Conservation (phyloP, 192 early-diverging fungal species). For the Coemansia reversa region DNA sequence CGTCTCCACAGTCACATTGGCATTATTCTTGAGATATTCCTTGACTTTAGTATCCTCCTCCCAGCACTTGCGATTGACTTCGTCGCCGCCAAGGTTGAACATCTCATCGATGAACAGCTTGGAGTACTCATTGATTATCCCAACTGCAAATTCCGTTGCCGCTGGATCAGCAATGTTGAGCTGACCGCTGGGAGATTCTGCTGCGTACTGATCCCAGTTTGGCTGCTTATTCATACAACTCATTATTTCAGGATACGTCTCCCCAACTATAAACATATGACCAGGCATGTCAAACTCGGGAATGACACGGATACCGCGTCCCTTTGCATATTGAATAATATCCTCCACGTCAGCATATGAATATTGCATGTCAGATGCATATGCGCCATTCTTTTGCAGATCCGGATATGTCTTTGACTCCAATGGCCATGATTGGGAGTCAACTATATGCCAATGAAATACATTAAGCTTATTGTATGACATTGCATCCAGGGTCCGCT, state of each 20-base stretch:
- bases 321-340: slow-evolving; percentile 71
- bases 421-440: slow-evolving; percentile 72
- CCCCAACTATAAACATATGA: slow-evolving; percentile 61
- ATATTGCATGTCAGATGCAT: slow-evolving; percentile 66
- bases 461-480: slow-evolving; percentile 75
- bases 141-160: slow-evolving; percentile 62
- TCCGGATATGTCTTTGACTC: slow-evolving; percentile 62
- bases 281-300: slow-evolving; percentile 91
- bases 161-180: slow-evolving; percentile 67
- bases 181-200: slow-evolving; percentile 81
- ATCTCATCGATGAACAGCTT: slow-evolving; percentile 67
- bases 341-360: slow-evolving; percentile 66
- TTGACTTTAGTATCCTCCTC: slow-evolving; percentile 55
- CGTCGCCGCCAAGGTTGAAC: slow-evolving; percentile 78
- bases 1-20: slow-evolving; percentile 32
- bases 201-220: slow-evolving; percentile 60
- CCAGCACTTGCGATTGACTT: slow-evolving; percentile 73
- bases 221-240: slow-evolving; percentile 64
- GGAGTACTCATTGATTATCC: slow-evolving; percentile 67
- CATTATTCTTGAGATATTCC: slow-evolving; percentile 35
- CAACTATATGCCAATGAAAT: slow-evolving; percentile 78
- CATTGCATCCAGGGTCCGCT: slow-evolving; percentile 67
- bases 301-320: slow-evolving; percentile 82
- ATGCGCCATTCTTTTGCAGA: slow-evolving; percentile 64
- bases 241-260: slow-evolving; percentile 59